Conservation (phyloP, 495 filamentous ascomycete genomes). For the Staphylotrichum tortipilum region DNA sequence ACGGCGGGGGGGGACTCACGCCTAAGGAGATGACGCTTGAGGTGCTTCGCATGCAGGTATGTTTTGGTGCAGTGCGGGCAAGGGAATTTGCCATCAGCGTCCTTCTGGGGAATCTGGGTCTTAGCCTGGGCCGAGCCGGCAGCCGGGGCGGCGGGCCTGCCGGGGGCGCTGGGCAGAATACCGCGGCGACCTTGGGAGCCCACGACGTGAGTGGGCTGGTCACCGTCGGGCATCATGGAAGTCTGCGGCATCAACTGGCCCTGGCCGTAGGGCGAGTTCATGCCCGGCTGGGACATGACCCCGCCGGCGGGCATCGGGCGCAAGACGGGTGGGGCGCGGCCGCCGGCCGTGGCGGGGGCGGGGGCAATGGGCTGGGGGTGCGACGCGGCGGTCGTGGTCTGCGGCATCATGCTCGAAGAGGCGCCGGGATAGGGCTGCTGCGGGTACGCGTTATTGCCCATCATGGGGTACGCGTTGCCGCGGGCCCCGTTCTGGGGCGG, state of each 20-base stretch:
- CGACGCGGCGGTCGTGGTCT: slow-evolving; percentile 54
- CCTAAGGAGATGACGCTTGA: slow-evolving; percentile 89
- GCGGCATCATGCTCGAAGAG: slow-evolving; percentile 55
- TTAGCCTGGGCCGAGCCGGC: slow-evolving; percentile 58
- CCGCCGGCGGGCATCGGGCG: slow-evolving; percentile 58
- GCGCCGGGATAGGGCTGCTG: slow-evolving; percentile 48
- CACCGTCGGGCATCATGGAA: slow-evolving; percentile 37
- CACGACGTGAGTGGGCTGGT: slow-evolving; percentile 78
- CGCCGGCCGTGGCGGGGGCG: slow-evolving; percentile 53
- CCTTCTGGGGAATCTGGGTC: slow-evolving; percentile 78
- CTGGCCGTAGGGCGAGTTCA: slow-evolving; percentile 43
- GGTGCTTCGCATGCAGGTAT: slow-evolving; percentile 93
- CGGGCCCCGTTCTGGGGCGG: slow-evolving; percentile 48
- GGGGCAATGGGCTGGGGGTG: slow-evolving; percentile 67
- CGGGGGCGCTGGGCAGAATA: slow-evolving; percentile 82
- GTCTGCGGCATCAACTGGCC: slow-evolving; percentile 37
- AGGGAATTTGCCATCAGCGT: slow-evolving; percentile 92
- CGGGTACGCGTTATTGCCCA: slow-evolving; percentile 41
- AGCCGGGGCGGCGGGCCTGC: slow-evolving; percentile 57
- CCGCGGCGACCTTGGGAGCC: slow-evolving; percentile 85
- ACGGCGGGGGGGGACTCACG: slow-evolving; percentile 67
- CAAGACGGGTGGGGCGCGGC: slow-evolving; percentile 43
- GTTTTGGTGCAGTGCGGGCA: slow-evolving; percentile 97
- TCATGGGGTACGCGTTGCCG: slow-evolving; percentile 39
- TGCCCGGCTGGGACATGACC: slow-evolving; percentile 41